Conservation (phyloP, 1,139 yeast genomes). For the Yamadazyma buinensis region DNA sequence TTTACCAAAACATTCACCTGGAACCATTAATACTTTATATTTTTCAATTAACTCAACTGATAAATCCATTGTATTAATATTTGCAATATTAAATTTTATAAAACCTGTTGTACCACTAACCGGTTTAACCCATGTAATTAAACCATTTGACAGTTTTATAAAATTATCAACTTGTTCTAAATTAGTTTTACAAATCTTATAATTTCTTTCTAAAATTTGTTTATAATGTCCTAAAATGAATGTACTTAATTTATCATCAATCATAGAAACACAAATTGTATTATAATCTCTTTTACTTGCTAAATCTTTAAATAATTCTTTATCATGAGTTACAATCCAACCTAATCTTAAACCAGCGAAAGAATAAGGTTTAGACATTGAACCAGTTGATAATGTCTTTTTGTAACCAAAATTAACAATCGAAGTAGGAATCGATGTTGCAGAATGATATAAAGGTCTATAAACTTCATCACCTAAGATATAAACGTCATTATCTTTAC, state of each 20-base stretch:
- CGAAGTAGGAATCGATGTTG: slow-evolving; percentile 22
- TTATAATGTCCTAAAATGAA: slow-evolving; percentile 37
- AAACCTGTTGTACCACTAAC: slow-evolving; percentile 50
- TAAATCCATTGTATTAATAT: slow-evolving; percentile 22
- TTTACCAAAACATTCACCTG: slow-evolving; percentile 47
- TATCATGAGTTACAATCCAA: slow-evolving; percentile 44
- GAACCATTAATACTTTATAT: slow-evolving; percentile 38
- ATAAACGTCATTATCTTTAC: slow-evolving; percentile 29
- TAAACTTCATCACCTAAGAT: slow-evolving; percentile 55
- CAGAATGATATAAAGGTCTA: slow-evolving; percentile 48
- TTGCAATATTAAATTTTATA: slow-evolving; percentile 29
- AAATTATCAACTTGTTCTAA: slow-evolving; percentile 32
- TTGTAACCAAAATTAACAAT: slow-evolving; percentile 41
- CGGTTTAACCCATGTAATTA: slow-evolving; percentile 41
- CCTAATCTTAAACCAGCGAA: slow-evolving; percentile 55
- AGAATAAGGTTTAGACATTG: slow-evolving; percentile 54
- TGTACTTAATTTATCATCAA: slow-evolving; percentile 48
- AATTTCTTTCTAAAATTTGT: slow-evolving; percentile 35
- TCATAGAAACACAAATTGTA: slow-evolving; percentile 46
- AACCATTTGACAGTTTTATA: slow-evolving; percentile 26
- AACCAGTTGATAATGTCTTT: slow-evolving; percentile 46
- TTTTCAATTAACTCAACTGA: slow-evolving; percentile 34
- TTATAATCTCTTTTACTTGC: slow-evolving; percentile 48
- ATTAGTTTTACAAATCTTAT: slow-evolving; percentile 34
- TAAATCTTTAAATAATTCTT: slow-evolving; percentile 26